Conservation (phyloP, 257 asterid species). For the Jacaranda mimosifolia region DNA sequence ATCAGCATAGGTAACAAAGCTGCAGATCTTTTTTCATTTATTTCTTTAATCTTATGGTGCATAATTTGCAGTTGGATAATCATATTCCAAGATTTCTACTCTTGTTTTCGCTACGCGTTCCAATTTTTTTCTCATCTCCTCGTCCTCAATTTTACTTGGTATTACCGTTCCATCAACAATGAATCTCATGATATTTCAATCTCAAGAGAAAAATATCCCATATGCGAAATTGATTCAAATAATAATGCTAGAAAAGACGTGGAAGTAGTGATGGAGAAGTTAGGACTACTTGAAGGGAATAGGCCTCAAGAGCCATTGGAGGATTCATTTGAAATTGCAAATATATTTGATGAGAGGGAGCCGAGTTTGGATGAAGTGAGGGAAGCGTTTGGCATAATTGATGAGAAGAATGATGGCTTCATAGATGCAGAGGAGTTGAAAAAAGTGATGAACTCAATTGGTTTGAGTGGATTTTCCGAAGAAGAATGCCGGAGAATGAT, state of each 20-base stretch:
- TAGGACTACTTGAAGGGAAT: conserved; percentile 31
- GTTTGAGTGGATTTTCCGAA: conserved; percentile 36
- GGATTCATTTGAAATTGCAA: conserved; percentile 32
- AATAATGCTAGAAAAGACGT: conserved; percentile 31
- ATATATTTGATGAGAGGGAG: conserved; percentile 50
- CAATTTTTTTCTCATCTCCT: conserved; percentile 6
- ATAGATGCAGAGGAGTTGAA: conserved; percentile 59
- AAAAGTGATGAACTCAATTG: conserved; percentile 46
- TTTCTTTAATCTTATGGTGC: conserved; percentile 38
- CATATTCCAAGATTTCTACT: conserved; percentile 44
- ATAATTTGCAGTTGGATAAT: conserved; percentile 35
- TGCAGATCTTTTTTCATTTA: conserved; percentile 39
- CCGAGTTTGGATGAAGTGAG: conserved; percentile 55
- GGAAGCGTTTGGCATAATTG: conserved; percentile 60
- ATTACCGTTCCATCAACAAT: background rate
- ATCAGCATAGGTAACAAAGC: conserved; percentile 37
- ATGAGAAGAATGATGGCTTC: conserved; percentile 61
- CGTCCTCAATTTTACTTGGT: background rate
- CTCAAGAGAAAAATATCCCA: background rate
- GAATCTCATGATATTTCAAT: no score
- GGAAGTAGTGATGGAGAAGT: conserved; percentile 47
- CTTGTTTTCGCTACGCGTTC: conserved; percentile 26
- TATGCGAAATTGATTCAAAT: background rate
- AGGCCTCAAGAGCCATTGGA: background rate
- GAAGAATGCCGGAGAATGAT: conserved; percentile 59